A percentile compares a stretch with the other conserved stretches of the same genome.
Conservation (phyloP, 495 filamentous ascomycete species). For the Tuber umbilicatum region DNA sequence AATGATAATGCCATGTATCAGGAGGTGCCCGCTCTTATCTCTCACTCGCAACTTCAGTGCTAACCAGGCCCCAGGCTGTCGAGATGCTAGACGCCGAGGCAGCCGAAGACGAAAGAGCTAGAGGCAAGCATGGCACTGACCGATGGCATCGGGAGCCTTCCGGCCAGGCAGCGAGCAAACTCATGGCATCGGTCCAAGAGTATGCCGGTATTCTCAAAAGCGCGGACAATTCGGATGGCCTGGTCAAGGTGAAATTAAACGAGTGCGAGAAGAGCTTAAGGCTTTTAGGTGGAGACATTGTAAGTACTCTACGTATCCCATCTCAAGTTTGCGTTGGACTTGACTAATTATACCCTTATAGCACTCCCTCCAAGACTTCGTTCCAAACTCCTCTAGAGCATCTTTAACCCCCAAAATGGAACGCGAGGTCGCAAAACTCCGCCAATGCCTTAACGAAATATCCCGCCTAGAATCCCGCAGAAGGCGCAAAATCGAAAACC, state of each 20-base stretch:
- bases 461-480: slow-evolving; percentile 70
- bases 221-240: slow-evolving; percentile 71
- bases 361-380: slow-evolving; percentile 53
- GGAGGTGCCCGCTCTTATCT: slow-evolving; percentile 45
- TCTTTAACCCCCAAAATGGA: slow-evolving; percentile 75
- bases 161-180: slow-evolving; percentile 60
- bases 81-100: slow-evolving; percentile 70
- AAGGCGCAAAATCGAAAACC: slow-evolving; percentile 63
- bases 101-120: slow-evolving; percentile 68
- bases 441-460: slow-evolving; percentile 74
- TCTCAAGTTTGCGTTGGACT: neutral
- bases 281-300: slow-evolving; percentile 71
- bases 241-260: slow-evolving; percentile 71
- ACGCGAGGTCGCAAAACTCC: slow-evolving; percentile 63
- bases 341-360: slow-evolving; percentile 40
- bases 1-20: slow-evolving; percentile 68
- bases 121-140: slow-evolving; percentile 77
- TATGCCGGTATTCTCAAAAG: slow-evolving; percentile 83
- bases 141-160: slow-evolving; percentile 71
- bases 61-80: slow-evolving; percentile 47
- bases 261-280: slow-evolving; percentile 66
- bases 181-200: slow-evolving; percentile 68
- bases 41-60: neutral
- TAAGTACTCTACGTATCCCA: slow-evolving; percentile 6
- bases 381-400: slow-evolving; percentile 73